phyloP scores from a whole-genome alignment of 768 basidiomycete species.

The Sarcodon sp. region DNA sequence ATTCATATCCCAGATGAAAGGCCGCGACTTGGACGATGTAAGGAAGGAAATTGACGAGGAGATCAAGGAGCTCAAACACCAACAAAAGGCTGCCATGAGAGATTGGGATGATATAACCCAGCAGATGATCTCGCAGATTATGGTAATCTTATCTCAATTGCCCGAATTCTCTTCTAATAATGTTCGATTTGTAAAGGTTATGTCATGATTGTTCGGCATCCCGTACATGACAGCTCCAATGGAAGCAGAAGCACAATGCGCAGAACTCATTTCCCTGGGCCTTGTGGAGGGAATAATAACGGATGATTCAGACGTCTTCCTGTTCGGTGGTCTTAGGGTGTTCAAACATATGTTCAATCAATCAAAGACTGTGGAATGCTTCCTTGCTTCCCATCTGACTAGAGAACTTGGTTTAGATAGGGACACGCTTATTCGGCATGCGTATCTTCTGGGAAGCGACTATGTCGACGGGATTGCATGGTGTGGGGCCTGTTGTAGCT shows the following conservation, averaged over 20 bases:
- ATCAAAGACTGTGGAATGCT: slow-evolving; percentile 96
- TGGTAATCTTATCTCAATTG: slow-evolving; percentile 20
- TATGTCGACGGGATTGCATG: slow-evolving; percentile 88
- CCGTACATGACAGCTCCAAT: slow-evolving; percentile 98
- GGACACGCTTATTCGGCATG: slow-evolving; percentile 76
- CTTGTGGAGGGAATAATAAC: slow-evolving; percentile 97
- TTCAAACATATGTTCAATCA: slow-evolving; percentile 99
- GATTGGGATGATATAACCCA: slow-evolving; percentile 94
- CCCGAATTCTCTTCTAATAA: background rate
- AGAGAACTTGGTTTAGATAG: slow-evolving; percentile 83
- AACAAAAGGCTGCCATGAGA: slow-evolving; percentile 80
- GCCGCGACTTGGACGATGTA: slow-evolving; percentile 69
- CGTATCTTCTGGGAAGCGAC: slow-evolving; percentile 93
- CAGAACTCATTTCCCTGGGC: slow-evolving; percentile 71
- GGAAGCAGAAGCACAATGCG: slow-evolving; percentile 99
- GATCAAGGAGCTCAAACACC: slow-evolving; percentile 66
- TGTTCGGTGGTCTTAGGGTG: slow-evolving; percentile 91
- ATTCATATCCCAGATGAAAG: slow-evolving; percentile 86
- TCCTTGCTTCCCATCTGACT: slow-evolving; percentile 69
- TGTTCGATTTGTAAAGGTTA: slow-evolving; percentile 34
- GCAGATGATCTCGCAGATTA: slow-evolving; percentile 84
- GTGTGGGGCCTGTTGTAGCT: slow-evolving; percentile 90
- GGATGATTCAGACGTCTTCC: slow-evolving; percentile 97
- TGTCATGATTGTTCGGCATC: slow-evolving; percentile 90
- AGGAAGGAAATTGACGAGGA: slow-evolving; percentile 88